phyloP scores from a whole-genome alignment of 2,329 filamentous ascomycete species.

The Scytalidium sp. region DNA sequence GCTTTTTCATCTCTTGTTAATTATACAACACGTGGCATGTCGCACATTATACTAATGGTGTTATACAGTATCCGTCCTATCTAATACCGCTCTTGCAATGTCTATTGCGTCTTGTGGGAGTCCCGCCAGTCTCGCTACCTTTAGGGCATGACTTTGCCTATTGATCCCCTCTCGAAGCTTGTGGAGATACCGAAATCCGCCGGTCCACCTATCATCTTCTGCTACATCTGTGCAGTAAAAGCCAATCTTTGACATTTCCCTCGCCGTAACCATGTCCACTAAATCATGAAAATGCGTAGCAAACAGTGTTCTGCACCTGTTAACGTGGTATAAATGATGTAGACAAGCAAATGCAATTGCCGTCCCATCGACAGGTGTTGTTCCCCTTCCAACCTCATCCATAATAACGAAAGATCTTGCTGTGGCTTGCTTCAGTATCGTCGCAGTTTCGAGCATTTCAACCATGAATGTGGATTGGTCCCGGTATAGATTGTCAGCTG shows the following conservation, averaged over 20 bases:
- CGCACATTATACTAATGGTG: conserved; percentile 50
- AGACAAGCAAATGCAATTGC: conserved; percentile 89
- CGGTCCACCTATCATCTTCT: conserved; percentile 53
- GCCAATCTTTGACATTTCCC: conserved; percentile 39
- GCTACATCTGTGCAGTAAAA: conserved; percentile 84
- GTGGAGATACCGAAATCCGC: conserved; percentile 84
- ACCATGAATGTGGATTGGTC: conserved; percentile 99
- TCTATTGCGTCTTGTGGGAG: conserved; percentile 70
- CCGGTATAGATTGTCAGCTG: conserved; percentile 89
- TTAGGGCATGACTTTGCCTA: conserved; percentile 83
- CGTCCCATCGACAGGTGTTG: conserved; percentile 86
- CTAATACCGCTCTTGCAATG: conserved; percentile 48
- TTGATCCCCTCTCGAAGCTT: conserved; percentile 80
- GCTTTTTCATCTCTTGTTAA: conserved; percentile 7
- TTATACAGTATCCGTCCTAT: conserved; percentile 32
- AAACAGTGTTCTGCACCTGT: conserved; percentile 79
- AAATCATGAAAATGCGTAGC: conserved; percentile 92
- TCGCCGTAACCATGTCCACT: conserved; percentile 68
- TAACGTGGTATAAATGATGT: conserved; percentile 76
- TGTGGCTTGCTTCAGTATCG: conserved; percentile 84
- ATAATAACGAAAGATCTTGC: conserved; percentile 88
- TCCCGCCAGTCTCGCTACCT: conserved; percentile 87
- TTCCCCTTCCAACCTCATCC: conserved; percentile 95
- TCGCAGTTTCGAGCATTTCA: conserved; percentile 95
- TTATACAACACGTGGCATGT: conserved; percentile 22